Percentiles rank a stretch among this genome's conserved stretches.
These are phyloP conservation scores for Potentilla sterilis DNA, from an alignment of 306 rosid genomes.

Conservation along the genomic window DNA sequence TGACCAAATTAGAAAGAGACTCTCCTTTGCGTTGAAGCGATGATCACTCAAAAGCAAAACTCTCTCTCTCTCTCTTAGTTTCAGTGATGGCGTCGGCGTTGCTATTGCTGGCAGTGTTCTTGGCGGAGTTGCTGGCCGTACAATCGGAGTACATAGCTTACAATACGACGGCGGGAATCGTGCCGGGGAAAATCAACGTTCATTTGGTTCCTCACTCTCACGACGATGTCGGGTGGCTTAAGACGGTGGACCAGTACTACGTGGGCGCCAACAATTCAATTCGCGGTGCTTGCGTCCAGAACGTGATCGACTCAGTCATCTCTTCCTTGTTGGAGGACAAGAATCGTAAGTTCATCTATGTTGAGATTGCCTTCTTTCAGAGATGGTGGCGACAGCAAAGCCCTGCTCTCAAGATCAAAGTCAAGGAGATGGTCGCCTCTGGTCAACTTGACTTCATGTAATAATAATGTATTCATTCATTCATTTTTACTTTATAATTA, in stretches of 20 bases:
- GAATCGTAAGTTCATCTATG: conserved; percentile 76
- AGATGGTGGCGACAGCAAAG: conserved; percentile 93
- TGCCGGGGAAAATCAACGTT: conserved; percentile 50
- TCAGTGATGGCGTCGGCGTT: conserved; percentile 3
- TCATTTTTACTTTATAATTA: background rate
- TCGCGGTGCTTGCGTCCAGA: conserved; percentile 87
- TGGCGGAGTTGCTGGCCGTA: conserved; percentile 25
- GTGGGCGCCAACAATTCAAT: conserved; percentile 84
- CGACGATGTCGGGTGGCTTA: conserved; percentile 90
- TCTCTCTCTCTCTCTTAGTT: background rate
- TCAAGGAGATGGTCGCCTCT: conserved; percentile 65
- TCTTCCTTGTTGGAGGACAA: conserved; percentile 65
- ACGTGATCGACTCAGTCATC: conserved; percentile 70
- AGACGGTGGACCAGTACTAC: conserved; percentile 85
- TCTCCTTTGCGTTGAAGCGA: background rate
- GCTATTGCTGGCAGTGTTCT: conserved; percentile 24
- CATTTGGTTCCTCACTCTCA: conserved; percentile 87
- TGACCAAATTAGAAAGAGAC: too few species aligned
- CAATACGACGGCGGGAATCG: conserved; percentile 53
- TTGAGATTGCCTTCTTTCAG: conserved; percentile 81
- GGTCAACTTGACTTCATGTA: conserved; percentile 93
- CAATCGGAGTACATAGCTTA: conserved; percentile 61
- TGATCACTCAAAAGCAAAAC: background rate
- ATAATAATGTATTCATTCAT: background rate
- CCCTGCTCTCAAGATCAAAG: conserved; percentile 50